Evolutionary conservation across 805 yeast genomes (phyloP).

Genomic region (Candida insectalens): DNA sequence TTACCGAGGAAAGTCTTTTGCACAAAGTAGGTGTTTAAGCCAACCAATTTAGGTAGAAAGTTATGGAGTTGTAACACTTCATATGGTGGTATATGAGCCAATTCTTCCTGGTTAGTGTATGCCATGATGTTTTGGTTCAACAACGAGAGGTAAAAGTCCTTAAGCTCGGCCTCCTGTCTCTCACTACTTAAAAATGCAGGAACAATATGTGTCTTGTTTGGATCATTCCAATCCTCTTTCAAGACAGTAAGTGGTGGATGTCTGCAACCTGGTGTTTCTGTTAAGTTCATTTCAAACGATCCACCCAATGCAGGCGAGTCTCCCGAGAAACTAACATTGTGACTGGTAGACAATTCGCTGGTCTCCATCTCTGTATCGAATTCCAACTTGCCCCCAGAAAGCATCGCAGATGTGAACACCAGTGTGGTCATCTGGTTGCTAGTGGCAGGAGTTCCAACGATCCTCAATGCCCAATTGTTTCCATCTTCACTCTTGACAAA

Average conservation of each 20-base stretch:
- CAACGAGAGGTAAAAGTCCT: constrained; percentile 61
- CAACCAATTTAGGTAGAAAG: constrained; percentile 41
- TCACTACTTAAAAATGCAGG: constrained; percentile 32
- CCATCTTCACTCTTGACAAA: constrained; percentile 70
- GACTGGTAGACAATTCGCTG: constrained; percentile 23
- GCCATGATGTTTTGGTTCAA: constrained; percentile 48
- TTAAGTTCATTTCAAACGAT: constrained; percentile 49
- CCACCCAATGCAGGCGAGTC: constrained; percentile 54
- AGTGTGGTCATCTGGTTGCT: constrained; percentile 48
- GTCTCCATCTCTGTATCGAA: constrained; percentile 16
- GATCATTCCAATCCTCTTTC: constrained; percentile 39
- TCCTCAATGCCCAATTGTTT: constrained; percentile 66
- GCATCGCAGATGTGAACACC: constrained; percentile 72
- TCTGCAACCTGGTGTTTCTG: constrained; percentile 37
- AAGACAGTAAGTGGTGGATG: constrained; percentile 27
- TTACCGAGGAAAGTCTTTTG: constrained; percentile 69
- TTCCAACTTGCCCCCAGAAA: constrained; percentile 40
- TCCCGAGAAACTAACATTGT: constrained; percentile 36
- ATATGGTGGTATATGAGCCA: constrained; percentile 31
- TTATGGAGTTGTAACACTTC: constrained; percentile 50
- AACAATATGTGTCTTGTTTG: constrained; percentile 48
- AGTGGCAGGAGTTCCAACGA: constrained; percentile 53
- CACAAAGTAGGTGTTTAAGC: constrained; percentile 70
- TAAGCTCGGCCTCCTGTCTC: constrained; percentile 67
- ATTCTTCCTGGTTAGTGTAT: constrained; percentile 8